These are phyloP conservation scores for Rehmannia glutinosa DNA, from an alignment of 257 asterid genomes.

Conservation along the genomic window DNA sequence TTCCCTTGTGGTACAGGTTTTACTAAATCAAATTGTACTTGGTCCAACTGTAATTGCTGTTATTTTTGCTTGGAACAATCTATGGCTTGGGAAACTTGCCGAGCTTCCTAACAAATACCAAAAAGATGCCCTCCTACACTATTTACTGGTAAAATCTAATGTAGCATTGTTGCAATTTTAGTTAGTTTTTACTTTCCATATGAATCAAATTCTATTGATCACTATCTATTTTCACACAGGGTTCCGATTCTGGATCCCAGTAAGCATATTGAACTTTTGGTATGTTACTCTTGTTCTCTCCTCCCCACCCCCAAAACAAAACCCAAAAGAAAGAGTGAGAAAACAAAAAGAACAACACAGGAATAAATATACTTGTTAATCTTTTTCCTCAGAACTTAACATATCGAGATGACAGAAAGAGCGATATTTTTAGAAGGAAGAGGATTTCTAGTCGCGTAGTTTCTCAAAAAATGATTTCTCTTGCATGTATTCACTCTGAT, in stretches of 20 bases:
- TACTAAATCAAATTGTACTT: conserved; percentile 71
- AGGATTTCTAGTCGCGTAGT: neutral
- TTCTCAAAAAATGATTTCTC: neutral
- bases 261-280: conserved; percentile 89
- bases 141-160: conserved; percentile 48
- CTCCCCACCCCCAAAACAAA: neutral
- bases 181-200: neutral
- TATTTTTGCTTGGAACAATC: conserved; percentile 86
- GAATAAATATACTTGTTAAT: neutral
- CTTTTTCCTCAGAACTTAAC: neutral
- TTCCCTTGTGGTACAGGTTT: conserved; percentile 45
- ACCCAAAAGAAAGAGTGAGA: neutral
- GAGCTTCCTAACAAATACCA: conserved; percentile 86
- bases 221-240: conserved; percentile 44
- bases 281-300: conserved; percentile 30
- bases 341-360: neutral
- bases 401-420: neutral
- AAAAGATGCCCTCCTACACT: conserved; percentile 84
- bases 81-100: conserved; percentile 83
- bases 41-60: conserved; percentile 86
- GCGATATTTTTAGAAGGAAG: neutral
- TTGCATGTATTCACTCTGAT: neutral
- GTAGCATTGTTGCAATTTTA: neutral
- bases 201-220: neutral
- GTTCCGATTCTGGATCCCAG: conserved; percentile 95